Evolutionary conservation across 208 protist species (phyloP).

Genomic region (Trypanosoma lewisi): DNA sequence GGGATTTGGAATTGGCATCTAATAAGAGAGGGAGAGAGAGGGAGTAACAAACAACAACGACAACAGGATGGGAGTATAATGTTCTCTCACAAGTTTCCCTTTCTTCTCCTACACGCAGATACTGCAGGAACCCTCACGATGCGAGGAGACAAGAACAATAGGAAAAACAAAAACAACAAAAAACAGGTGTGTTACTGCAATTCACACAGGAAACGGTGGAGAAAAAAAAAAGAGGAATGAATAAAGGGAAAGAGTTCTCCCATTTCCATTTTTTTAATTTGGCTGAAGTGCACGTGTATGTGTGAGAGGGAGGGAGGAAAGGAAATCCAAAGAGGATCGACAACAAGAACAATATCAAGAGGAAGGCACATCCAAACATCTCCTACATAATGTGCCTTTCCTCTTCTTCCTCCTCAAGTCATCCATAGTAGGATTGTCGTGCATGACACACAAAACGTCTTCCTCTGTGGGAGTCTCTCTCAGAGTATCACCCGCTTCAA

Average conservation of each 20-base stretch:
- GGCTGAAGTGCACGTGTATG: too few relatives aligned
- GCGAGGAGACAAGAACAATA: neutral
- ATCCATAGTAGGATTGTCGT: neutral
- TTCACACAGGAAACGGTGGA: neutral
- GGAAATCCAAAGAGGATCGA: neutral
- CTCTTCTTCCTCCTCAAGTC: neutral
- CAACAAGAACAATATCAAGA: neutral
- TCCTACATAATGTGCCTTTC: neutral
- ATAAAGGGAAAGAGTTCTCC: neutral
- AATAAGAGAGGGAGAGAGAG: too few relatives aligned
- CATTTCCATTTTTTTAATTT: slow-evolving; percentile 2
- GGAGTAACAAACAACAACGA: too few relatives aligned
- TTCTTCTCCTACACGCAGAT: neutral
- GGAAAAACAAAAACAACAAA: neutral
- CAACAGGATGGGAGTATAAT: too few relatives aligned
- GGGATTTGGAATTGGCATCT: neutral
- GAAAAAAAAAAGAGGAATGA: neutral
- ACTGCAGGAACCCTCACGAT: neutral
- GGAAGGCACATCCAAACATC: neutral
- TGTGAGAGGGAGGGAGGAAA: too few relatives aligned
- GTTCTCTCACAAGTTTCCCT: neutral
- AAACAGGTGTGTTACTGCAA: neutral
- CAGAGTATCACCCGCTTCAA: slow-evolving; percentile 37
- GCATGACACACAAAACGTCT: neutral
- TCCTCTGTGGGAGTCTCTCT: neutral